phyloP scores from a whole-genome alignment of 177 flowering plant species.

The Vitis hybrid region DNA sequence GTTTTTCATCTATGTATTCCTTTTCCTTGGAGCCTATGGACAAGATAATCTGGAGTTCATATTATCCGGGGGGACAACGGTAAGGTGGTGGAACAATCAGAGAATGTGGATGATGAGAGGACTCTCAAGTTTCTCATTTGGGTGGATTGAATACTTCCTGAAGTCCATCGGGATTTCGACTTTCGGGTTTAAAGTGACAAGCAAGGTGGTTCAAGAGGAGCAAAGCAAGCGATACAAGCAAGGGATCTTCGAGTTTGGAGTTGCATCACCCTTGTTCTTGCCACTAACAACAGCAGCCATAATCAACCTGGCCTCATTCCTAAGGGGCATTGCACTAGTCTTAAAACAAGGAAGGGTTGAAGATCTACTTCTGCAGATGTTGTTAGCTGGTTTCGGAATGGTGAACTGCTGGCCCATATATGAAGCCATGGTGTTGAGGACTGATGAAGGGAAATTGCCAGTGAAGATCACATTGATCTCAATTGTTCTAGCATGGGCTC shows the following conservation, averaged over 20 bases:
- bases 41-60: slow-evolving; percentile 26
- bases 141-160: slow-evolving; percentile 13
- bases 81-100: slow-evolving; percentile 32
- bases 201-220: slow-evolving; percentile 26
- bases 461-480: not conserved
- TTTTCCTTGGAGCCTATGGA: slow-evolving; percentile 20
- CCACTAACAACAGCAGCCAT: not conserved
- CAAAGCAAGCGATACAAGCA: not conserved
- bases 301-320: not conserved
- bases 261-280: not conserved
- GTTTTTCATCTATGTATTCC: not conserved
- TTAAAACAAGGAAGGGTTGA: not conserved
- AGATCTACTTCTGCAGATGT: not conserved
- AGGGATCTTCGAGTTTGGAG: not conserved
- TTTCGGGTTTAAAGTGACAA: slow-evolving; percentile 27
- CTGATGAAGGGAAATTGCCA: not conserved
- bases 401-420: not conserved
- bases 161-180: slow-evolving; percentile 16
- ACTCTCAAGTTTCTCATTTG: slow-evolving; percentile 22
- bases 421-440: not conserved
- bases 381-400: not conserved
- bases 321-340: not conserved
- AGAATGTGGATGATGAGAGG: slow-evolving; percentile 36
- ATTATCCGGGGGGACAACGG: slow-evolving; percentile 5
- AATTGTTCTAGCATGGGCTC: no score